Evolutionary conservation across 345 rosid genomes (phyloP), one percentile per base, ranked within the genome.

Genomic region (Citropsis articulata): DNA sequence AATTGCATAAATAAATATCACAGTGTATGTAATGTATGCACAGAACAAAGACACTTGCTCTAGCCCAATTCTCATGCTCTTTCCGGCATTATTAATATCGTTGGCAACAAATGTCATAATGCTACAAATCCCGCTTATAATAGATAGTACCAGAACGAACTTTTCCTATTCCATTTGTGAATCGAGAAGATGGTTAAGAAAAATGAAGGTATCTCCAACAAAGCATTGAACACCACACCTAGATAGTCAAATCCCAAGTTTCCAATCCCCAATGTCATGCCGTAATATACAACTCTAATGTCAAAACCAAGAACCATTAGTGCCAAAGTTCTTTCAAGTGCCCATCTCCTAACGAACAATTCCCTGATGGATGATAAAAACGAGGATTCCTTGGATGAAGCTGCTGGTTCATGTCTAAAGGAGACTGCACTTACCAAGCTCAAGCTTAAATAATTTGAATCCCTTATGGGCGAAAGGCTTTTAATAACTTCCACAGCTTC

Each of bases 21-120:
- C 40, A 13, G 28, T 50, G 18, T 18, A 80, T 5, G 76, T 79
- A 28, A 31, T 6, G 31, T 12, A 36, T 57, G 82, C 81, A 30
- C 86, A 59, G 53, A 92, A 91, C 42, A 90, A 89, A 1, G 93
- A 84, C 2, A 69, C 83, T 19, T 91, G 75, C 68, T 91, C 90
- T 14, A 88, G 50, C 61, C 73, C 89, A 55, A 89, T 68, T 38
- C 83, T 71, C 7, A 86, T 42, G 0, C 66, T 25, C 48, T 75
- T 9, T 21, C 63, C 67, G 2, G 33, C 22, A 50, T 50, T 12
- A 12, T 2, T 45, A 45, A 12, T 12, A 12, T 45, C 16, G 50
- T 12, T 45, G 50, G 50, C 82, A 76, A 81, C 18, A 6, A 73
- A 80, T 66, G 87, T 82, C 8, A 79, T 45, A 2, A 91, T 65